A percentile compares a stretch with the other conserved stretches of the same genome.
Conservation (phyloP, 2,329 filamentous ascomycete species). For the Penicillium freii region DNA sequence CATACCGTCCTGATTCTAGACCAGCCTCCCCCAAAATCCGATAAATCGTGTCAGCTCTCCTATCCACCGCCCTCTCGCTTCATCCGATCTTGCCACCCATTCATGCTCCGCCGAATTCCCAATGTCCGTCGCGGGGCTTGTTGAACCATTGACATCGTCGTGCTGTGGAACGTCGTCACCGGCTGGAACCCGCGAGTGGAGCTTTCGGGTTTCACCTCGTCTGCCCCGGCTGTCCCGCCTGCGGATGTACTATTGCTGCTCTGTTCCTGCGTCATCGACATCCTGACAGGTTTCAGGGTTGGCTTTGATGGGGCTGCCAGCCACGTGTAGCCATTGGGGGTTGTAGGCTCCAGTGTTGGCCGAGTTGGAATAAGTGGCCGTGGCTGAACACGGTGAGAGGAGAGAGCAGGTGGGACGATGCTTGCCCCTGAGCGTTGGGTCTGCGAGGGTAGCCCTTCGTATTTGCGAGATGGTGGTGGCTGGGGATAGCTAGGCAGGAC, state of each 20-base stretch:
- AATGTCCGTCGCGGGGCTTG: conserved; percentile 38
- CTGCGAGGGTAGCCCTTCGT: conserved; percentile 9
- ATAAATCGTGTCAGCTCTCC: conserved; percentile 8
- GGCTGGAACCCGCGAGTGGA: conserved; percentile 28
- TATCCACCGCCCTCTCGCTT: conserved; percentile 30
- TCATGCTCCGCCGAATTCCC: conserved; percentile 45
- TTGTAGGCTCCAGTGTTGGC: conserved; percentile 33
- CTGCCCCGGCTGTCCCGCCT: conserved; percentile 15
- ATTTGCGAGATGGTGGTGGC: conserved; percentile 12
- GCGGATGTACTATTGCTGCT: conserved; percentile 5
- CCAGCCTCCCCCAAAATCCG: not conserved
- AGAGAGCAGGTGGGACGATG: conserved; percentile 24
- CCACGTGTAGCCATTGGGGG: conserved; percentile 38
- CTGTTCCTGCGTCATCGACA: conserved; percentile 12
- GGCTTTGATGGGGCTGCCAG: conserved; percentile 28
- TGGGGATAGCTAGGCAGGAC: conserved; percentile 7
- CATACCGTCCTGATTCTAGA: conserved; percentile 12
- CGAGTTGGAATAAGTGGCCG: conserved; percentile 33
- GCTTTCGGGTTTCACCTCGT: conserved; percentile 27
- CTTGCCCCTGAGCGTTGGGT: conserved; percentile 10
- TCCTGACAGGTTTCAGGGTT: conserved; percentile 19
- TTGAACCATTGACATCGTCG: conserved; percentile 40
- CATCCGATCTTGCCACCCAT: conserved; percentile 44
- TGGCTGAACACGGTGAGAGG: conserved; percentile 33
- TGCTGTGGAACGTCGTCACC: conserved; percentile 40